Evolutionary conservation across 2,329 filamentous ascomycete species (phyloP).

Genomic region (Fusarium haematococcum): DNA sequence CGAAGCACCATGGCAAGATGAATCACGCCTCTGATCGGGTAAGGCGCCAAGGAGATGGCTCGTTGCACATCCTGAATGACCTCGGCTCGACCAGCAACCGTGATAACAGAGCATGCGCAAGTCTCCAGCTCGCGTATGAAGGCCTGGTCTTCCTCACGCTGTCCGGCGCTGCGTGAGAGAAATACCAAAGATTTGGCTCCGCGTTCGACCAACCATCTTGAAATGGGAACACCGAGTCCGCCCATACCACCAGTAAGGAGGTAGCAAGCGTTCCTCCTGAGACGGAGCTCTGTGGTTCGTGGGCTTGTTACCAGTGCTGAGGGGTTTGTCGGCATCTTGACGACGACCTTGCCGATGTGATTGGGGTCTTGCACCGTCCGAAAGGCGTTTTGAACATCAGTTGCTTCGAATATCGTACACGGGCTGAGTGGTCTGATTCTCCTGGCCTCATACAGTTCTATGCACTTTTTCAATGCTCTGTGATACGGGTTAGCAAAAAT

Average conservation of each 20-base stretch:
- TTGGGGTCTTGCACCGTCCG: neutral
- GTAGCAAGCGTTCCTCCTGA: neutral
- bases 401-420: neutral
- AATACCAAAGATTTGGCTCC: neutral
- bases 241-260: neutral
- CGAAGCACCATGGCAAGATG: neutral
- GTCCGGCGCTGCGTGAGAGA: neutral
- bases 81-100: neutral
- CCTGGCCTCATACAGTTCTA: neutral
- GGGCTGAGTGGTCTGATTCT: neutral
- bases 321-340: neutral
- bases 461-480: neutral
- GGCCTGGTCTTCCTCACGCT: neutral
- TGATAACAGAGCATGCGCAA: neutral
- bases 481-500: neutral
- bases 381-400: neutral
- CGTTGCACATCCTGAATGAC: neutral
- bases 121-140: neutral
- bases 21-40: neutral
- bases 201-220: neutral
- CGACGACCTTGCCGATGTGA: neutral
- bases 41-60: neutral
- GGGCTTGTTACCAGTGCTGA: neutral
- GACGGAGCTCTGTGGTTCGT: neutral
- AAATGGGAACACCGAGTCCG: neutral